These are phyloP conservation scores for Stropharia rugosoannulata DNA, from an alignment of 768 basidiomycete species.

Conservation along the genomic window DNA sequence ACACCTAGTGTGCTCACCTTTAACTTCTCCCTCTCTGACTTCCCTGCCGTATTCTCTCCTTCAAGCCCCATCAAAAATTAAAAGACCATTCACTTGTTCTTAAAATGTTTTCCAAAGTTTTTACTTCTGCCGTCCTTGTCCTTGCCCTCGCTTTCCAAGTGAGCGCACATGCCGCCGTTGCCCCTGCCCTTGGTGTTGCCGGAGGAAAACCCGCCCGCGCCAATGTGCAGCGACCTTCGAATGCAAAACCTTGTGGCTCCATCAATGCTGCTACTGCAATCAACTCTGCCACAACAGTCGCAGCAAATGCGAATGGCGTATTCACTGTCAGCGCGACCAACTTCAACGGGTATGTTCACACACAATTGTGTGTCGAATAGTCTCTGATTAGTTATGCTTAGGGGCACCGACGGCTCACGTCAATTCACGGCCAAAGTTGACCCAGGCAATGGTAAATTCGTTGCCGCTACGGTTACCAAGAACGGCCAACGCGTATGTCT, in stretches of 20 bases:
- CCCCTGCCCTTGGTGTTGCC: constrained; percentile 40
- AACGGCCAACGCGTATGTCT: constrained; percentile 49
- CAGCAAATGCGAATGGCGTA: constrained; percentile 38
- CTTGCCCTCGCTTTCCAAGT: constrained; percentile 35
- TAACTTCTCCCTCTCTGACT: constrained; percentile 9
- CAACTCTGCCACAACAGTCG: constrained; percentile 35
- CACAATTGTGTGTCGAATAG: neutral
- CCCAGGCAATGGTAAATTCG: constrained; percentile 40
- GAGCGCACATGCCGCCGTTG: constrained; percentile 39
- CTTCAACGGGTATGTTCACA: constrained; percentile 42
- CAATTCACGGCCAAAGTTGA: constrained; percentile 46
- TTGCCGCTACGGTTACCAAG: constrained; percentile 34
- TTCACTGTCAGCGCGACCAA: constrained; percentile 40
- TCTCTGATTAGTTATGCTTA: constrained; percentile 4
- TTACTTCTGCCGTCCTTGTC: constrained; percentile 27
- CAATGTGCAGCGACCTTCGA: constrained; percentile 34
- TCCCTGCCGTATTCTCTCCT: constrained; percentile 1
- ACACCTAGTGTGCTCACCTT: constrained; percentile 16
- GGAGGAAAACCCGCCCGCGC: constrained; percentile 25
- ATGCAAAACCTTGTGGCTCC: constrained; percentile 36
- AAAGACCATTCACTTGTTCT: neutral
- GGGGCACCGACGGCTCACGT: constrained; percentile 44
- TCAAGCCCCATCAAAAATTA: neutral
- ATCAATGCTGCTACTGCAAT: constrained; percentile 39
- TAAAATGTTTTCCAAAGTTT: constrained; percentile 28